phyloP scores from a whole-genome alignment of 805 yeast species.

The Metschnikowia picachoensis region DNA sequence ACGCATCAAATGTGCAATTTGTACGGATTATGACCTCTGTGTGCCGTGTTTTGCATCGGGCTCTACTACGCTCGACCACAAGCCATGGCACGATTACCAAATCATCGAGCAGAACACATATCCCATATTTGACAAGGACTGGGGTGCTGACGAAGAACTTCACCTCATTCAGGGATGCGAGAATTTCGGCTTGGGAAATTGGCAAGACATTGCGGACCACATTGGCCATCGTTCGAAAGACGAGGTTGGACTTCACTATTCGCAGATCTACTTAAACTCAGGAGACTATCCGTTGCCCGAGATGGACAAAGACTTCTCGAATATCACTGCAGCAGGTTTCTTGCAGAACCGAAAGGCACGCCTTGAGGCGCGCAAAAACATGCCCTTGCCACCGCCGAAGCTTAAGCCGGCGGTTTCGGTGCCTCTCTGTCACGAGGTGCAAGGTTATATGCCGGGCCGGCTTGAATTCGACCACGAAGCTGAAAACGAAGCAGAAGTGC shows the following conservation, averaged over 20 bases:
- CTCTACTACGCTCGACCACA: constrained; percentile 71
- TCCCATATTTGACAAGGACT: constrained; percentile 82
- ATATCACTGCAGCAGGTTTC: constrained; percentile 65
- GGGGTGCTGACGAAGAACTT: constrained; percentile 99
- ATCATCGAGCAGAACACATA: constrained; percentile 92
- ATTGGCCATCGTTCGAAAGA: constrained; percentile 90
- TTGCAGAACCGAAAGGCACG: constrained; percentile 62
- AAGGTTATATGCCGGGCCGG: constrained; percentile 98
- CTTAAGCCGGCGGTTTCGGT: constrained; percentile 87
- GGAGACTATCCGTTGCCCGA: constrained; percentile 85
- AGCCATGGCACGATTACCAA: constrained; percentile 90
- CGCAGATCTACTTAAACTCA: constrained; percentile 63
- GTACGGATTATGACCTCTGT: constrained; percentile 93
- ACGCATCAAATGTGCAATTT: constrained; percentile 85
- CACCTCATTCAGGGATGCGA: constrained; percentile 88
- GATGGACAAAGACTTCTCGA: constrained; percentile 61
- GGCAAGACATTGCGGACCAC: constrained; percentile 98
- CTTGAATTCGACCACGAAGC: constrained; percentile 94
- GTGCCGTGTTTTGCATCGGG: constrained; percentile 96
- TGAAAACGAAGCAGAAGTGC: constrained; percentile 93
- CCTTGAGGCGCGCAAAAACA: constrained; percentile 65
- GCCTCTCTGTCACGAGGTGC: constrained; percentile 95
- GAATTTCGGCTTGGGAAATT: constrained; percentile 87
- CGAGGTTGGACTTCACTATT: constrained; percentile 85
- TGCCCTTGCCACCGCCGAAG: constrained; percentile 78